Evolutionary conservation across 2,329 filamentous ascomycete species (phyloP).

Genomic region (Clarireedia sp.): DNA sequence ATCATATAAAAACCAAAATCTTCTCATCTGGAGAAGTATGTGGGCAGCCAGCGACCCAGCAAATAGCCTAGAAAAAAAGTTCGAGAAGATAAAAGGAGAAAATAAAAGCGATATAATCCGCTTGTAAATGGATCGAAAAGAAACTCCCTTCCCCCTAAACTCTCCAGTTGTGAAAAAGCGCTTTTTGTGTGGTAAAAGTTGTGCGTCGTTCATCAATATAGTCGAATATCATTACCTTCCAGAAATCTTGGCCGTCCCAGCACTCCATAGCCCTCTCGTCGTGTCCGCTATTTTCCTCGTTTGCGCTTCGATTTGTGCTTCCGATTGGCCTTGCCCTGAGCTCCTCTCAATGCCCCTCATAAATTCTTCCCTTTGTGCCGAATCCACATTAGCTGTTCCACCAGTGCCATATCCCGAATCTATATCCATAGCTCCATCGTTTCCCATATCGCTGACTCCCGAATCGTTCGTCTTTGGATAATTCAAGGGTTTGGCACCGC

Average conservation of each 20-base stretch:
- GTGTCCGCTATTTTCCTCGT: conserved; percentile 54
- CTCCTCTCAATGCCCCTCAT: conserved; percentile 24
- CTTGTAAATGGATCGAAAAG: too few relatives aligned
- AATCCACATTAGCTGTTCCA: not conserved
- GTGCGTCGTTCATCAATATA: too few relatives aligned
- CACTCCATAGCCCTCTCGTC: conserved; percentile 43
- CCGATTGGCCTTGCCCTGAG: conserved; percentile 29
- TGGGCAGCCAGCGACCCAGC: too few relatives aligned
- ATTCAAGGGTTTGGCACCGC: conserved; percentile 31
- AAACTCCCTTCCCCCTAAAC: too few relatives aligned
- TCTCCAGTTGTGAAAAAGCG: too few relatives aligned
- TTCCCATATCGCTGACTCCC: conserved; percentile 29
- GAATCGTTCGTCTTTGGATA: conserved; percentile 37
- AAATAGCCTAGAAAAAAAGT: too few relatives aligned
- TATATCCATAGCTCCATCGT: conserved; percentile 17
- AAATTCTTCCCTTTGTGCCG: conserved; percentile 11
- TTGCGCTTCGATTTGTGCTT: conserved; percentile 29
- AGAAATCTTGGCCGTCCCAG: conserved; percentile 21
- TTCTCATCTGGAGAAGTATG: too few relatives aligned
- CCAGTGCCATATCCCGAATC: conserved; percentile 24
- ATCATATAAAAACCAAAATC: too few relatives aligned
- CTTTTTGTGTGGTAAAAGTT: too few relatives aligned
- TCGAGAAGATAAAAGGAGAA: too few relatives aligned
- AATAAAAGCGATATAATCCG: too few relatives aligned
- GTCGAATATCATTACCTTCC: conserved; percentile 13